Conservation (phyloP, 768 basidiomycete species). For the Chalciporus sphaerocephalus region DNA sequence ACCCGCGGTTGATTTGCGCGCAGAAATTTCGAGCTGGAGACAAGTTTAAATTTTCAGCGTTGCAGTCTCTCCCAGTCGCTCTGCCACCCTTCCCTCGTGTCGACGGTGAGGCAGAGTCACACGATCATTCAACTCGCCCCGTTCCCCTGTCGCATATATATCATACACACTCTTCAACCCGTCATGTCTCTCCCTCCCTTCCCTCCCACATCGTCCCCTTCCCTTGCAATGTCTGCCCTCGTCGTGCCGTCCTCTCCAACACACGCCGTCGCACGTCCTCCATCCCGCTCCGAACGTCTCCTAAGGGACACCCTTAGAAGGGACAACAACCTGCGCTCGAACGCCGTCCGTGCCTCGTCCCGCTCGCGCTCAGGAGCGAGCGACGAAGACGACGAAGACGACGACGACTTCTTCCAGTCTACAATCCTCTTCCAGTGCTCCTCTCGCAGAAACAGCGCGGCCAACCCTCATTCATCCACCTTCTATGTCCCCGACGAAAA, state of each 20-base stretch:
- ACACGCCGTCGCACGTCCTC: constrained; percentile 32
- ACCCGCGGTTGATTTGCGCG: neutral
- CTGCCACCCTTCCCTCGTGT: too few species aligned
- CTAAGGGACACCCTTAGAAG: constrained; percentile 54
- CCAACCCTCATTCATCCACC: constrained; percentile 11
- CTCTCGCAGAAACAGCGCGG: constrained; percentile 19
- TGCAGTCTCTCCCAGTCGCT: too few species aligned
- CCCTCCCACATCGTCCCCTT: constrained; percentile 12
- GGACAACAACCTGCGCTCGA: constrained; percentile 38
- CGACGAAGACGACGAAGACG: constrained; percentile 24
- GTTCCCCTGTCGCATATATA: constrained; percentile 27
- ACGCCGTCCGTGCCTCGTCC: constrained; percentile 14
- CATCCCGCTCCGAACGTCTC: constrained; percentile 52
- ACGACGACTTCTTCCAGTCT: constrained; percentile 27
- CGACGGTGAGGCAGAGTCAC: constrained; percentile 17
- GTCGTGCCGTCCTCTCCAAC: neutral
- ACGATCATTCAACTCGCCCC: constrained; percentile 23
- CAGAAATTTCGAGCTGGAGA: too few species aligned
- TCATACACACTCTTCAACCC: constrained; percentile 10
- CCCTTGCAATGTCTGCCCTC: neutral
- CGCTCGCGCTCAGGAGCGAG: constrained; percentile 26
- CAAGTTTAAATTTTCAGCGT: too few species aligned
- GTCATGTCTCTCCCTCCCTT: constrained; percentile 6
- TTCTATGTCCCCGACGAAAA: constrained; percentile 34
- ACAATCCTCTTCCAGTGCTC: constrained; percentile 25